These are phyloP conservation scores for Potentilla sterilis DNA, from an alignment of 306 rosid species.

Conservation along the genomic window DNA sequence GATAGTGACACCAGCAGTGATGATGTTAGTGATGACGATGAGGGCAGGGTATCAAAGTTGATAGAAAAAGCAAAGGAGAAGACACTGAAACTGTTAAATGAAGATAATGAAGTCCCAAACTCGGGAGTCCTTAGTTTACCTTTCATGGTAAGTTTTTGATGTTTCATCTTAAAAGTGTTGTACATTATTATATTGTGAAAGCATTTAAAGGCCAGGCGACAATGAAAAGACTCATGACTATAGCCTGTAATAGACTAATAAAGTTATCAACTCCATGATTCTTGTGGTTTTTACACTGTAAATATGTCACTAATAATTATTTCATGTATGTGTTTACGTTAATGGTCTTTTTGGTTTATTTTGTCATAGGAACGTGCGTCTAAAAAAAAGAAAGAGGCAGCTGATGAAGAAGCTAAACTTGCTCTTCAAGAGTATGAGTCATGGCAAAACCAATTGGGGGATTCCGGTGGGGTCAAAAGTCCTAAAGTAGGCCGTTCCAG, in stretches of 20 bases:
- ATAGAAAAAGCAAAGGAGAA: constrained; percentile 69
- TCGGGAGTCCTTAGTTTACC: constrained; percentile 82
- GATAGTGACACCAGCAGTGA: constrained; percentile 67
- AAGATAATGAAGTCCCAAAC: constrained; percentile 68
- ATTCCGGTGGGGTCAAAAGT: constrained; percentile 46
- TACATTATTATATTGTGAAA: constrained; percentile 1
- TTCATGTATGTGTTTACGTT: neutral
- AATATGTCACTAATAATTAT: constrained; percentile 15
- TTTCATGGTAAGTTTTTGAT: constrained; percentile 66
- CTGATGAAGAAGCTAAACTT: constrained; percentile 74
- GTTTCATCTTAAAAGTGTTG: neutral
- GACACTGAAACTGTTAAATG: constrained; percentile 57
- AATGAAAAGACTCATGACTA: neutral
- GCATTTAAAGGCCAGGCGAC: neutral
- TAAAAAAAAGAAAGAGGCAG: constrained; percentile 70
- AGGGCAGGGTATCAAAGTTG: constrained; percentile 52
- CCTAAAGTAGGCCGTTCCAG: constrained; percentile 36
- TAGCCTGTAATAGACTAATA: neutral
- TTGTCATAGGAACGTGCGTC: constrained; percentile 68
- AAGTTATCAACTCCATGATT: neutral
- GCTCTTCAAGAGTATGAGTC: constrained; percentile 65
- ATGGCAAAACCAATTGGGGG: constrained; percentile 57
- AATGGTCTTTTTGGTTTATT: constrained; percentile 26
- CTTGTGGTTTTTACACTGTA: neutral
- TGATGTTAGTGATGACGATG: constrained; percentile 60